phyloP scores from a whole-genome alignment of 1,284 basidiomycete species.

The Fomes fomentarius region DNA sequence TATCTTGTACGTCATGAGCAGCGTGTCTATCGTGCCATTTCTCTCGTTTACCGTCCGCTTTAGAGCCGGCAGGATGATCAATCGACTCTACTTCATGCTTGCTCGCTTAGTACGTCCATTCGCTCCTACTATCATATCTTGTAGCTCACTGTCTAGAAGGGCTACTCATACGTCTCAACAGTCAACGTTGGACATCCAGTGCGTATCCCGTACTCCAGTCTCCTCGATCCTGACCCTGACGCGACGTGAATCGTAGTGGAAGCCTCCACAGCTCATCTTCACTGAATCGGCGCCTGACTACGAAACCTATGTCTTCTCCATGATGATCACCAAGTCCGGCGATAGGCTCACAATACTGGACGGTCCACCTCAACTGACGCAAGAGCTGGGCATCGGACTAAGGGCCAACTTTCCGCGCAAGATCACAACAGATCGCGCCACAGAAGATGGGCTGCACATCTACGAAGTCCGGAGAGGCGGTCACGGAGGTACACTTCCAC shows the following conservation, averaged over 20 bases:
- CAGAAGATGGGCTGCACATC: constrained; percentile 52
- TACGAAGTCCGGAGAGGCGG: constrained; percentile 46
- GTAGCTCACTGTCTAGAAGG: constrained; percentile 31
- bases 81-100: constrained; percentile 44
- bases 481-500: constrained; percentile 38
- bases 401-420: constrained; percentile 47
- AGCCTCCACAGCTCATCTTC: constrained; percentile 66
- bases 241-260: too few species aligned
- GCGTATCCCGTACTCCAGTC: constrained; percentile 26
- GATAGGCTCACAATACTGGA: constrained; percentile 60
- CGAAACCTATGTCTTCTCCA: constrained; percentile 58
- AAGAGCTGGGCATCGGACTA: constrained; percentile 32
- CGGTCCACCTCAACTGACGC: constrained; percentile 44
- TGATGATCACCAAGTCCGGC: constrained; percentile 59
- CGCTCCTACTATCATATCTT: not conserved
- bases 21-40: not conserved
- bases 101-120: constrained; percentile 39
- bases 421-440: constrained; percentile 49
- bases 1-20: constrained; percentile 39
- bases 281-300: constrained; percentile 48
- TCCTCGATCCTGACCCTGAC: too few species aligned
- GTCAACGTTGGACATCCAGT: constrained; percentile 59
- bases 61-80: constrained; percentile 48
- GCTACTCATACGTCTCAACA: constrained; percentile 60
- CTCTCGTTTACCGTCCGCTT: not conserved